Evolutionary conservation across 768 basidiomycete species (phyloP), one percentile per base, ranked within the genome.

Genomic region (Psilocybe sp.): DNA sequence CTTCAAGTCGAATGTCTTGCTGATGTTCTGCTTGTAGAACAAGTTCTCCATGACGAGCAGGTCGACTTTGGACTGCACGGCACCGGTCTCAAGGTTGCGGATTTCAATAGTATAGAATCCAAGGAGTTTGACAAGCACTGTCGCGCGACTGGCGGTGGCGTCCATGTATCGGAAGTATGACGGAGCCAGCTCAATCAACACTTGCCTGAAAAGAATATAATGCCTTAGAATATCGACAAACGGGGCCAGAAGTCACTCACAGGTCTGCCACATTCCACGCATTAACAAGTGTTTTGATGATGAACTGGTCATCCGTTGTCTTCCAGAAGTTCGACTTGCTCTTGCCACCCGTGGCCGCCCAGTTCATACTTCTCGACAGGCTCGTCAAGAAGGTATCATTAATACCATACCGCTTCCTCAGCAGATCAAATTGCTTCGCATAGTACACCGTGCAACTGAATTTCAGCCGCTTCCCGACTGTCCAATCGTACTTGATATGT

Each of bases 261-360:
- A 89, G 64, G 69, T 92, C 90, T 5, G 85, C 85, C 36, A 90
- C 89, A 64, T 89, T 89, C 89, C 89, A 92, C 12, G 88, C 87
- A 66, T 86, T 85, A 13, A 93, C 85, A 51, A 92, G 66, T 15
- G 89, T 89, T 78, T 92, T 92, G 72, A 92, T 85, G 57, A 93
- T 84, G 61, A 86, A 89, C 51, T 81, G 72, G 55, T 87, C 80
- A 64, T 93, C 90, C 20, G 68, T 64, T 40, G 87, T 90, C 75
- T 87, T 89, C 86, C 89, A 89, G 60, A 92, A 93, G 54, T 85
- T 83, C 2, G 81, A 82, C 60, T 76, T 79, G 65, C 87, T 89
- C 77, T 92, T 93, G 5, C 90, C 90, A 0, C 90, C 85, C 49
- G 82, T 82, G 0, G 89, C 88, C 11, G 75, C 69, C 89, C 89